Percentiles rank a stretch among this genome's conserved stretches.
These are phyloP conservation scores for Diutina siamensis DNA, from an alignment of 1,139 yeast genomes.

Conservation along the genomic window DNA sequence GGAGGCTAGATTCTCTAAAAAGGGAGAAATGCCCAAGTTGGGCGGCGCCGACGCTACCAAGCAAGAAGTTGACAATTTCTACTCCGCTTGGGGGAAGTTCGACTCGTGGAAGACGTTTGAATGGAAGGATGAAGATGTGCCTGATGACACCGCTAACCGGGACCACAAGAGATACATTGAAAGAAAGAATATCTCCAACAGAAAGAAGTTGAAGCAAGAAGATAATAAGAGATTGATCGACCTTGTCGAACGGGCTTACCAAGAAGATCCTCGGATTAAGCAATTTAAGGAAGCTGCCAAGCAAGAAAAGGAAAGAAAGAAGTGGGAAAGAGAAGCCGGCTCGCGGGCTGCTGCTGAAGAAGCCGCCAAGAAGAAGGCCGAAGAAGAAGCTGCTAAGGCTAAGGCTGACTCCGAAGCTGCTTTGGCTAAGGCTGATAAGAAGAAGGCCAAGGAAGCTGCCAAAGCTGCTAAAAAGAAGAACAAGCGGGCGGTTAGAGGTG, in stretches of 20 bases:
- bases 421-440: slow-evolving; percentile 80
- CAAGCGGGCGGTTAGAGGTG: slow-evolving; percentile 80
- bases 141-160: slow-evolving; percentile 98
- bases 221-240: slow-evolving; percentile 87
- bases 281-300: slow-evolving; percentile 88
- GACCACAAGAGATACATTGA: slow-evolving; percentile 98
- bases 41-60: slow-evolving; percentile 62
- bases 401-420: slow-evolving; percentile 60
- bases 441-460: slow-evolving; percentile 94
- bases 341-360: slow-evolving; percentile 92
- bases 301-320: slow-evolving; percentile 87
- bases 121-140: slow-evolving; percentile 97
- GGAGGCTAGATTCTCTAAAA: slow-evolving; percentile 87
- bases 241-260: slow-evolving; percentile 76
- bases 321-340: slow-evolving; percentile 98
- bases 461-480: slow-evolving; percentile 96
- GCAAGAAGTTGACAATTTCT: slow-evolving; percentile 81
- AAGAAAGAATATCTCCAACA: slow-evolving; percentile 91
- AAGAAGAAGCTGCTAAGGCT: slow-evolving; percentile 71
- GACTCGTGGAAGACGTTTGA: slow-evolving; percentile 99
- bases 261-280: slow-evolving; percentile 92
- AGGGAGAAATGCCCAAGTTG: slow-evolving; percentile 74
- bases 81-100: slow-evolving; percentile 86
- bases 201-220: slow-evolving; percentile 96
- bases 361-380: slow-evolving; percentile 71